Percentiles rank a stretch among this genome's conserved stretches.
Conservation (phyloP, 495 filamentous ascomycete genomes). For the Physcia stellaris region DNA sequence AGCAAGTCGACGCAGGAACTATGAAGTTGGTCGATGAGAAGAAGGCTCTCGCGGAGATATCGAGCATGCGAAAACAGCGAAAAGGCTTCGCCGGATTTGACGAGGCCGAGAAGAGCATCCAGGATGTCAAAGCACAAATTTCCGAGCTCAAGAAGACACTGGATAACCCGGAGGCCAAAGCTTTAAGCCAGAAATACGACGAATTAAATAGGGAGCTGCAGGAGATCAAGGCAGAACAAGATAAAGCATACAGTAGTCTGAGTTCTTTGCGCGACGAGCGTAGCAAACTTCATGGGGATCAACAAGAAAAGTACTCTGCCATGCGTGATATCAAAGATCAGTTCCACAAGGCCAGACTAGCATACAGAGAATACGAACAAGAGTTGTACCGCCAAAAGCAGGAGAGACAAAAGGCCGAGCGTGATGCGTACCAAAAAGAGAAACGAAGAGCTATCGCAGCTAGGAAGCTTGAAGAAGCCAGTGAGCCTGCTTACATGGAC, state of each 20-base stretch:
- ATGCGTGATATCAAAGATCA: slow-evolving; percentile 77
- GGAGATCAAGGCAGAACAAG: slow-evolving; percentile 76
- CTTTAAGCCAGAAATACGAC: slow-evolving; percentile 69
- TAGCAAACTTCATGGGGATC: slow-evolving; percentile 63
- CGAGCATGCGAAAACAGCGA: slow-evolving; percentile 68
- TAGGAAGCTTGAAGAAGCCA: slow-evolving; percentile 82
- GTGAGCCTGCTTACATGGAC: slow-evolving; percentile 72
- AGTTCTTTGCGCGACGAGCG: slow-evolving; percentile 81
- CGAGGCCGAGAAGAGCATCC: slow-evolving; percentile 68
- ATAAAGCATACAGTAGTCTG: slow-evolving; percentile 73
- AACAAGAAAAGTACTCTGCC: slow-evolving; percentile 67
- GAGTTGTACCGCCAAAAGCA: slow-evolving; percentile 58
- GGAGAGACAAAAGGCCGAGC: slow-evolving; percentile 68
- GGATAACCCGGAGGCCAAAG: slow-evolving; percentile 86
- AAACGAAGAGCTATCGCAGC: slow-evolving; percentile 71
- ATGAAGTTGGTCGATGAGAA: slow-evolving; percentile 95
- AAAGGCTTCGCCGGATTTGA: slow-evolving; percentile 82
- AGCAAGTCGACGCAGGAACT: slow-evolving; percentile 67
- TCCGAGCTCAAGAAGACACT: slow-evolving; percentile 70
- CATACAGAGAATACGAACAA: slow-evolving; percentile 65
- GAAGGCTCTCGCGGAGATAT: slow-evolving; percentile 75
- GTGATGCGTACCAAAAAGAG: slow-evolving; percentile 56
- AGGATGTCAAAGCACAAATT: slow-evolving; percentile 71
- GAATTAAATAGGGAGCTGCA: slow-evolving; percentile 76
- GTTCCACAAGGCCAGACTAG: slow-evolving; percentile 64